A percentile compares a stretch with the other conserved stretches of the same genome.
Conservation (phyloP, 2,329 filamentous ascomycete species). For the Hymenoscyphus fructigenus region DNA sequence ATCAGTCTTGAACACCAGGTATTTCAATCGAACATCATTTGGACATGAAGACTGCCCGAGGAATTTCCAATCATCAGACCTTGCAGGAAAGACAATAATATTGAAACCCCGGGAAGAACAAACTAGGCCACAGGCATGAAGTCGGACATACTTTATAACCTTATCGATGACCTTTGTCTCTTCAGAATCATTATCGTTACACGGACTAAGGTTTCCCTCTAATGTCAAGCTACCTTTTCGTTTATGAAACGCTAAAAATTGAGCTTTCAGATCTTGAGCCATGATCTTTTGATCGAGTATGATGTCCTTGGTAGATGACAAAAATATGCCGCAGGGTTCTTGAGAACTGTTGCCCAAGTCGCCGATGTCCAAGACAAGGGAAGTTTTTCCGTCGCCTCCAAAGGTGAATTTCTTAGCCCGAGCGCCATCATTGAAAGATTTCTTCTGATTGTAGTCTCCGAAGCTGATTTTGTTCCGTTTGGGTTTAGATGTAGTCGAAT, state of each 20-base stretch:
- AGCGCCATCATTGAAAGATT: constrained; percentile 9
- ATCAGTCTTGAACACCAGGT: constrained; percentile 28
- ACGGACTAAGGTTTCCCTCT: constrained; percentile 19
- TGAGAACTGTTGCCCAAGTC: constrained; percentile 13
- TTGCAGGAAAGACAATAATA: constrained; percentile 30
- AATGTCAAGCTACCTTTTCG: constrained; percentile 9
- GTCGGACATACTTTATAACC: constrained; percentile 25
- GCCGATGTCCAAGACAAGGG: constrained; percentile 25
- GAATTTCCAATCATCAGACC: constrained; percentile 33
- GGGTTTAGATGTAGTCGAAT: neutral
- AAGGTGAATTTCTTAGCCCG: constrained; percentile 28
- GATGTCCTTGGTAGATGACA: constrained; percentile 19
- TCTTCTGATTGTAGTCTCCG: constrained; percentile 20
- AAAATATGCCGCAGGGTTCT: constrained; percentile 18
- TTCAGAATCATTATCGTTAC: constrained; percentile 14
- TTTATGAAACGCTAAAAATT: constrained; percentile 14
- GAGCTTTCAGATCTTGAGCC: constrained; percentile 28
- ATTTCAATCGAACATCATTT: constrained; percentile 22
- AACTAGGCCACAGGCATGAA: constrained; percentile 26
- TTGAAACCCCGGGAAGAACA: constrained; percentile 19
- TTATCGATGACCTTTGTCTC: constrained; percentile 18
- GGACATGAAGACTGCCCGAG: constrained; percentile 19
- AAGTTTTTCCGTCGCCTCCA: constrained; percentile 21
- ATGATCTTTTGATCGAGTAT: constrained; percentile 29
- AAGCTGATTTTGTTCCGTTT: constrained; percentile 18